Evolutionary conservation across 192 early-diverging fungal genomes (phyloP).

Genomic region (Coemansia sp.): DNA sequence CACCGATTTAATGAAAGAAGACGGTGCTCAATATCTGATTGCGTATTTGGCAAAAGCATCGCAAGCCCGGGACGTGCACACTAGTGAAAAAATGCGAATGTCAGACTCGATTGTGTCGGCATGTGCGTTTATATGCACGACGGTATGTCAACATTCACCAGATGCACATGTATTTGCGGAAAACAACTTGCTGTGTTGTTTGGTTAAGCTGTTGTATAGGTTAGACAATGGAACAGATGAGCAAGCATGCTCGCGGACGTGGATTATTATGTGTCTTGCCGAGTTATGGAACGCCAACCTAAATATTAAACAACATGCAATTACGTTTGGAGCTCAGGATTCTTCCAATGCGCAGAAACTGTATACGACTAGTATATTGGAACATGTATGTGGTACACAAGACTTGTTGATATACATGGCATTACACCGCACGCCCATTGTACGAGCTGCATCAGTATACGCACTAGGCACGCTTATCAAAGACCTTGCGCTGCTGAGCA

Average conservation of each 20-base stretch:
- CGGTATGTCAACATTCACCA: slow-evolving; percentile 81
- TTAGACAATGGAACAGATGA: slow-evolving; percentile 44
- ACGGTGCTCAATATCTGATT: slow-evolving; percentile 80
- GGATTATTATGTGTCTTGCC: slow-evolving; percentile 83
- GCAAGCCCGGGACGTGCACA: slow-evolving; percentile 30
- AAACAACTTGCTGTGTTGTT: slow-evolving; percentile 40
- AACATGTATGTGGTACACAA: slow-evolving; percentile 29
- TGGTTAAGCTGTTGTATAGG: slow-evolving; percentile 36
- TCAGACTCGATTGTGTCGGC: slow-evolving; percentile 40
- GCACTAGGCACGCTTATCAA: slow-evolving; percentile 71
- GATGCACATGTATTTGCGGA: slow-evolving; percentile 78
- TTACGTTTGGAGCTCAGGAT: slow-evolving; percentile 56
- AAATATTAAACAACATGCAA: slow-evolving; percentile 49
- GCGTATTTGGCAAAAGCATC: slow-evolving; percentile 75
- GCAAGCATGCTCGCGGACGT: slow-evolving; percentile 65
- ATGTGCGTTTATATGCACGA: slow-evolving; percentile 86
- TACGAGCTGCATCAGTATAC: slow-evolving; percentile 81
- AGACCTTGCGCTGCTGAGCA: slow-evolving; percentile 58
- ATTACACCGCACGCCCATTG: slow-evolving; percentile 60
- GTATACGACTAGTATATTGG: slow-evolving; percentile 14
- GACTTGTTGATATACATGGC: slow-evolving; percentile 43
- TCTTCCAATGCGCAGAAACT: neutral
- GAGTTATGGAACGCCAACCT: slow-evolving; percentile 81
- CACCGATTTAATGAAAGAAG: slow-evolving; percentile 85
- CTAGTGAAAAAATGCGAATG: slow-evolving; percentile 42